Base-by-base conservation (phyloP, 164 flowering plant species). In the Akebia trifoliata region DNA sequence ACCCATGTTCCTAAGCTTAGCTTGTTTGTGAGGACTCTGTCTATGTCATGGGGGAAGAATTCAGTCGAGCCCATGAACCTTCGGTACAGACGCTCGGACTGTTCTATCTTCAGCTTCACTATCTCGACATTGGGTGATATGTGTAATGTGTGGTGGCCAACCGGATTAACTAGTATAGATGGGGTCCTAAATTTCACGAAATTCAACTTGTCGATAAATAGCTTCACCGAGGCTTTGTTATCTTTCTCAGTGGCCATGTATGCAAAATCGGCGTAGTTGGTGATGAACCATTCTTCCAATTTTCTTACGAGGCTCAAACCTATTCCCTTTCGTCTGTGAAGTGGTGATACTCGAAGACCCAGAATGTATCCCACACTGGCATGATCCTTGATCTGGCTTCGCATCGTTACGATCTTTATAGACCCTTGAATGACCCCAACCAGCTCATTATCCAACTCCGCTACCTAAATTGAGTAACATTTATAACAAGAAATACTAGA, bases 241-340 rank as follows among this genome's bases (percentile, higher is more conserved):
- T 79, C 80, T 32, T 80, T 81, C 65, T 78, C 86, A 0, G 96
- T 83, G 4, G 96, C 96, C 82, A 87, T 77, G 74, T 85, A 87
- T 0, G 85, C 74, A 17, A 74, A 80, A 10, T 85, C 87, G 1
- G 70, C 92, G 4, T 56, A 50, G 51, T 77, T 69, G 54, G 60
- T 35, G 2, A 38, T n/a, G 70, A 87, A 80, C 95, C 95, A 87
- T 49, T 78, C 69, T 50, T 81, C 90, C 7, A 87, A 21, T 4
- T 36, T 53, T 2, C 43, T 60, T 0, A 83, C 92, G 2, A 87
- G 70, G 44, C 50, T 70, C 39, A 47, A 38, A 1, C 84, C 95
- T 11, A 85, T 76, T 42, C 90, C 83, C 47, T 35, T 71, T 14
- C 83, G 62, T 6, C 90, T 59, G 18, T 80, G 78, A 21, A 25